These are phyloP conservation scores for Neoconidiobolus thromboides DNA, from an alignment of 371 early-diverging fungal genomes.

Conservation along the genomic window DNA sequence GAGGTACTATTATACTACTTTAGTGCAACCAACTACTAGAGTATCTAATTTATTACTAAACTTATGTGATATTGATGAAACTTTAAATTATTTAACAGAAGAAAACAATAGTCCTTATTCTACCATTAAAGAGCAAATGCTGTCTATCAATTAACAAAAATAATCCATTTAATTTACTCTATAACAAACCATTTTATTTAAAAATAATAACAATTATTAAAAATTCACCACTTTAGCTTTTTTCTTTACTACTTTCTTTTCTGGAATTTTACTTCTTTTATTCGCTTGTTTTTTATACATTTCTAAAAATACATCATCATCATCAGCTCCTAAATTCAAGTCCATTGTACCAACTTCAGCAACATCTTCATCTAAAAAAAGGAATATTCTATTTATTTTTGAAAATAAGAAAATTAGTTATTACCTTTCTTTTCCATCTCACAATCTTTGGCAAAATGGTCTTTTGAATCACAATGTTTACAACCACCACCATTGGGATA, in stretches of 20 bases:
- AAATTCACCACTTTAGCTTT: neutral
- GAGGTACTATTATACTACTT: too few species aligned
- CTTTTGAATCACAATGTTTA: constrained; percentile 61
- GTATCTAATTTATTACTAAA: too few species aligned
- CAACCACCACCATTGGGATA: constrained; percentile 87
- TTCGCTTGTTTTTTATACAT: constrained; percentile 7
- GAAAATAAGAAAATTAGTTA: neutral
- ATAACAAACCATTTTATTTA: too few species aligned
- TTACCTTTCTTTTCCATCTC: constrained; percentile 7
- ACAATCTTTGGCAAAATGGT: constrained; percentile 77
- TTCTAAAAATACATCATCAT: constrained; percentile 8
- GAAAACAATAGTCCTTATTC: too few species aligned
- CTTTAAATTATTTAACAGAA: too few species aligned
- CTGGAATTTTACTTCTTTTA: neutral
- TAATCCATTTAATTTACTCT: too few species aligned
- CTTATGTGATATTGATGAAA: too few species aligned
- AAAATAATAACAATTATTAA: neutral
- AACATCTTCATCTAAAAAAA: neutral
- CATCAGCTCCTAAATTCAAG: constrained; percentile 8
- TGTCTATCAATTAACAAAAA: too few species aligned
- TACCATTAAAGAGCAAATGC: too few species aligned
- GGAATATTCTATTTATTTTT: neutral
- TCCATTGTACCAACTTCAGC: constrained; percentile 3
- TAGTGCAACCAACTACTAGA: too few species aligned
- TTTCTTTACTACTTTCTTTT: neutral